phyloP scores from a whole-genome alignment of 2,329 filamentous ascomycete genomes.

The Albophoma yamanashiensis region DNA sequence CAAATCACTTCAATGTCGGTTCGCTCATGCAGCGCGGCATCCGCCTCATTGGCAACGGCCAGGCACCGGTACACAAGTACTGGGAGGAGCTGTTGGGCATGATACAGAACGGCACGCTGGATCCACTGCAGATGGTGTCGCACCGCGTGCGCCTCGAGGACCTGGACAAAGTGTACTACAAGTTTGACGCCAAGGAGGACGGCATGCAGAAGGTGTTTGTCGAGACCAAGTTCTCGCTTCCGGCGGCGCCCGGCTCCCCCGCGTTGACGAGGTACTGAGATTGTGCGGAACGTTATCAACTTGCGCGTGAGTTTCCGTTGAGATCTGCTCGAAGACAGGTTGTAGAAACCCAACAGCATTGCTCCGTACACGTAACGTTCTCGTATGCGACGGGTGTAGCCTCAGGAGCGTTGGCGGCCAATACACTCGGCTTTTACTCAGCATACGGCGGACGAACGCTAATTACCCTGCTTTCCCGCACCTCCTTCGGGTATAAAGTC shows the following conservation, averaged over 20 bases:
- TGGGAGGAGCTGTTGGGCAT: conserved; percentile 65
- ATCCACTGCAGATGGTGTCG: conserved; percentile 71
- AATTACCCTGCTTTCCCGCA: no score
- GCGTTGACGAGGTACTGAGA: conserved; percentile 23
- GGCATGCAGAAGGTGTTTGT: conserved; percentile 73
- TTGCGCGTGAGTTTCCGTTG: no score
- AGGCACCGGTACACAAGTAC: conserved; percentile 70
- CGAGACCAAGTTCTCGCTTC: conserved; percentile 46
- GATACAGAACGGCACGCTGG: conserved; percentile 58
- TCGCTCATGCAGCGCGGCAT: conserved; percentile 81
- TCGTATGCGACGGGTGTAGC: no score
- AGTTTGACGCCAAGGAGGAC: conserved; percentile 52
- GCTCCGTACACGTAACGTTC: no score
- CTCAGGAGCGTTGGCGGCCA: neutral
- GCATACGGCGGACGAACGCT: no score
- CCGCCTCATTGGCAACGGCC: conserved; percentile 58
- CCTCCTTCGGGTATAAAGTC: neutral
- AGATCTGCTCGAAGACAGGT: no score
- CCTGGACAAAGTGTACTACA: conserved; percentile 53
- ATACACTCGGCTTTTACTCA: neutral
- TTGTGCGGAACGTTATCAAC: neutral
- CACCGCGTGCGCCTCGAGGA: conserved; percentile 70
- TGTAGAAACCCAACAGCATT: no score
- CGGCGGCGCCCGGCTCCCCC: conserved; percentile 30
- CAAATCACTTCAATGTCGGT: conserved; percentile 76